Conservation (phyloP, 2,329 filamentous ascomycete genomes). For the Chrysosporium keratinophilum region DNA sequence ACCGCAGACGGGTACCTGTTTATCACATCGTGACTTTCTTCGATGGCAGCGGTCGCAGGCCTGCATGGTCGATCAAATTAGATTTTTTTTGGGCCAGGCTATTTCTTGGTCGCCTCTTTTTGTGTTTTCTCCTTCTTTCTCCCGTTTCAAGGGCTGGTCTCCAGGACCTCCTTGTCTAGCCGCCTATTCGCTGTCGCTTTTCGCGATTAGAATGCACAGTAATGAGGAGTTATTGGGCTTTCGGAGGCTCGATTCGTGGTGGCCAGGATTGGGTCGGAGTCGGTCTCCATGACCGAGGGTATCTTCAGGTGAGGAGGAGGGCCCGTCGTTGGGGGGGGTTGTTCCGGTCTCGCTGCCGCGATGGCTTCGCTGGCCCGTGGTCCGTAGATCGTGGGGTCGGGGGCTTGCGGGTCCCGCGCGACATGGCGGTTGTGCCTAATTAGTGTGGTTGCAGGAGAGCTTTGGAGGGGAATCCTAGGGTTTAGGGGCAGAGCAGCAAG, state of each 20-base stretch:
- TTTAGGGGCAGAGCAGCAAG: too few relatives aligned
- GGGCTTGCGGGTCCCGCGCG: not conserved
- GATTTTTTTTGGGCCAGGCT: not conserved
- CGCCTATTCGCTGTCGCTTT: not conserved
- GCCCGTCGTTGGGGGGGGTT: not conserved
- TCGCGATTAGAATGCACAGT: not conserved
- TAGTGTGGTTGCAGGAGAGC: too few relatives aligned
- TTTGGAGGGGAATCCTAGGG: too few relatives aligned
- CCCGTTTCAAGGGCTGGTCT: not conserved
- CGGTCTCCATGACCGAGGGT: slow-evolving; percentile 11
- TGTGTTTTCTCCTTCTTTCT: not conserved
- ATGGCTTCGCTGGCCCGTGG: not conserved
- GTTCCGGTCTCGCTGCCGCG: slow-evolving; percentile 1
- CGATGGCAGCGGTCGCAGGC: slow-evolving; percentile 36
- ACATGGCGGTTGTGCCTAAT: too few relatives aligned
- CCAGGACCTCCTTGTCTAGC: slow-evolving; percentile 3
- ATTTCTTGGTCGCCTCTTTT: not conserved
- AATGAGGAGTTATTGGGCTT: slow-evolving; percentile 5
- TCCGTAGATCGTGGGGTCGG: slow-evolving; percentile 6
- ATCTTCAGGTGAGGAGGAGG: not conserved
- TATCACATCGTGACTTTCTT: slow-evolving; percentile 36
- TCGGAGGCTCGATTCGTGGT: slow-evolving; percentile 4
- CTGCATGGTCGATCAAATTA: slow-evolving; percentile 13
- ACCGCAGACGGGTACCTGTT: slow-evolving; percentile 28
- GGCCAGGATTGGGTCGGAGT: slow-evolving; percentile 8